Evolutionary conservation across 768 basidiomycete species (phyloP).

Genomic region (Tricholoma bakamatsutake): DNA sequence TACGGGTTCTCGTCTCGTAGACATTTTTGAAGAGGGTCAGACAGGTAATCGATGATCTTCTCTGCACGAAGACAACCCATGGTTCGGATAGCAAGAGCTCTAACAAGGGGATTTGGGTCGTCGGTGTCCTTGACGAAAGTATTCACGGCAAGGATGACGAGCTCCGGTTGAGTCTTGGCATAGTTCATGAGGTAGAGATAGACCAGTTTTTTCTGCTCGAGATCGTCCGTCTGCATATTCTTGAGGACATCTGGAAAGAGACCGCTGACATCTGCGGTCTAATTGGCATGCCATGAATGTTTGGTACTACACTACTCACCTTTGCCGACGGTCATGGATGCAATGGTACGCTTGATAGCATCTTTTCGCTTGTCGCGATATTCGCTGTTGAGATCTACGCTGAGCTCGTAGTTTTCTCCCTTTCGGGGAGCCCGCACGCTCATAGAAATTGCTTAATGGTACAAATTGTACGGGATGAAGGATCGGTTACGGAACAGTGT

Average conservation of each 20-base stretch:
- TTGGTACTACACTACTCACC: constrained; percentile 42
- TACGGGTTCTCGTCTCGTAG: constrained; percentile 96
- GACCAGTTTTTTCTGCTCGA: constrained; percentile 99
- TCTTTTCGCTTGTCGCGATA: constrained; percentile 95
- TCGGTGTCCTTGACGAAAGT: constrained; percentile 98
- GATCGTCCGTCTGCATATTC: constrained; percentile 99
- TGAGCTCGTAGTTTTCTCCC: constrained; percentile 97
- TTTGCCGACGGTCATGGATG: constrained; percentile 99
- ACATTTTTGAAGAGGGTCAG: constrained; percentile 87
- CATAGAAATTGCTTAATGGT: constrained; percentile 25
- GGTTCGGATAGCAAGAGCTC: constrained; percentile 93
- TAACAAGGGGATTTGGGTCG: constrained; percentile 93
- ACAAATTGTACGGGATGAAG: not conserved
- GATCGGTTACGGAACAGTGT: not conserved
- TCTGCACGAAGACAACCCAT: constrained; percentile 97
- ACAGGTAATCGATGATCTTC: constrained; percentile 99
- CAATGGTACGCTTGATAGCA: constrained; percentile 96
- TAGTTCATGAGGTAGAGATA: constrained; percentile 99
- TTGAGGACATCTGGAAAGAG: constrained; percentile 98
- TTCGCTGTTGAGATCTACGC: constrained; percentile 94
- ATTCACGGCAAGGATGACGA: constrained; percentile 97
- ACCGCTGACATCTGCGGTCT: constrained; percentile 70
- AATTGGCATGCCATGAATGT: constrained; percentile 2
- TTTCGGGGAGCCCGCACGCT: constrained; percentile 57
- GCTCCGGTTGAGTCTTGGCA: constrained; percentile 96